Conservation (phyloP, 257 asterid genomes). For the Fraxinus americana region DNA sequence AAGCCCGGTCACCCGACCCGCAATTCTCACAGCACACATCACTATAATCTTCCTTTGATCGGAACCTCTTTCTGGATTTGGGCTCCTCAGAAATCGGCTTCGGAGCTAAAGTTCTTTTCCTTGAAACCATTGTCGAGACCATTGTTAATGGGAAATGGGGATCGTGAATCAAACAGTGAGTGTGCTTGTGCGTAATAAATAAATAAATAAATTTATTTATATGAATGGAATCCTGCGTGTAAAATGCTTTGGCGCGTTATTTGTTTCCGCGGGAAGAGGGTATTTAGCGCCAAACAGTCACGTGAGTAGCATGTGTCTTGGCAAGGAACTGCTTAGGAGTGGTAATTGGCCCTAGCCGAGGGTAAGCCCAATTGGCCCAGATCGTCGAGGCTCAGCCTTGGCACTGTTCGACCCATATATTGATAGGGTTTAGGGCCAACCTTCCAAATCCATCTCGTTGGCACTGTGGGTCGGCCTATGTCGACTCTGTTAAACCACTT, state of each 20-base stretch:
- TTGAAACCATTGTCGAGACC: not conserved
- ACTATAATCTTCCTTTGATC: slow-evolving; percentile 38
- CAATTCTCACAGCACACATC: slow-evolving; percentile 67
- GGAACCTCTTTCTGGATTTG: slow-evolving; percentile 31
- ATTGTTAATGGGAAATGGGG: not conserved
- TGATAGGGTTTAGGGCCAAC: too few relatives aligned
- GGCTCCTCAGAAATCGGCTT: slow-evolving; percentile 46
- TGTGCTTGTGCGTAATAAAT: too few relatives aligned
- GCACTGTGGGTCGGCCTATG: too few relatives aligned
- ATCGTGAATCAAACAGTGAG: too few relatives aligned
- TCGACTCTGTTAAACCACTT: too few relatives aligned
- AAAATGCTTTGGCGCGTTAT: slow-evolving; percentile 30
- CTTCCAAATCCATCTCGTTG: too few relatives aligned
- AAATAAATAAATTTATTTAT: too few relatives aligned
- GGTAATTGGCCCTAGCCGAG: too few relatives aligned
- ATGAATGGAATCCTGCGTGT: slow-evolving; percentile 25
- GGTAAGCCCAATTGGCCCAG: too few relatives aligned
- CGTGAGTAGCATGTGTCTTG: not conserved
- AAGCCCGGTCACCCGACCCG: slow-evolving; percentile 65
- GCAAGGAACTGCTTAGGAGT: too few relatives aligned
- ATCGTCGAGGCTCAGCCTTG: too few relatives aligned
- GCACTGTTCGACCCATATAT: too few relatives aligned
- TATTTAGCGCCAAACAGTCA: slow-evolving; percentile 35
- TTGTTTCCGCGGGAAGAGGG: slow-evolving; percentile 38
- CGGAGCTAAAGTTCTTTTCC: not conserved